Percentiles rank a stretch among this genome's conserved stretches.
Evolutionary conservation across 169 alveolate species (phyloP).

Genomic region (Eimeria maxima): DNA sequence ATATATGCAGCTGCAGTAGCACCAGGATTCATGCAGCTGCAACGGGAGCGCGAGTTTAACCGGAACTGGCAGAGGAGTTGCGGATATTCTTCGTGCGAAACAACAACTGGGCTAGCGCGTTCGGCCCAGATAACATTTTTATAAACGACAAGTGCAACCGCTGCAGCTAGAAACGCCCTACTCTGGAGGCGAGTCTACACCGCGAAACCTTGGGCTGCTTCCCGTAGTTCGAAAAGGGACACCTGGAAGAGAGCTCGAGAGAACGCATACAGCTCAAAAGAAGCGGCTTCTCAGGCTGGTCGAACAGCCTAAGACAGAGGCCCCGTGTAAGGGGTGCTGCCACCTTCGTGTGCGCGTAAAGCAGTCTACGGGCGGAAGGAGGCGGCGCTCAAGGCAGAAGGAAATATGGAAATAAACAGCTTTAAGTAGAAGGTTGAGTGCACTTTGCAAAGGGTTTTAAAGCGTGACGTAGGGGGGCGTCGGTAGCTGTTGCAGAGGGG

Average conservation of each 20-base stretch:
- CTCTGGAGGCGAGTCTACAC: background rate
- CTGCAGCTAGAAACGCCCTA: background rate
- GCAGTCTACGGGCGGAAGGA: background rate
- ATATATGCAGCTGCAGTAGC: background rate
- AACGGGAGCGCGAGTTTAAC: background rate
- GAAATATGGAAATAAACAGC: background rate
- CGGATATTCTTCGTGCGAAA: background rate
- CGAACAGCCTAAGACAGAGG: slow-evolving; percentile 32
- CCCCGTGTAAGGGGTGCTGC: slow-evolving; percentile 19
- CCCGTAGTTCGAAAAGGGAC: background rate
- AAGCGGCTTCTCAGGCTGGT: background rate
- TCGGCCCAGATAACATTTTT: background rate
- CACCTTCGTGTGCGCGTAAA: background rate
- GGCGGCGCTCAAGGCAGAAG: background rate
- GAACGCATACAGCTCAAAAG: background rate
- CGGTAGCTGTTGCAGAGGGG: slow-evolving; percentile 8
- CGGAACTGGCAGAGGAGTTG: background rate
- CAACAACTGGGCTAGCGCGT: background rate
- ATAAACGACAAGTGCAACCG: background rate
- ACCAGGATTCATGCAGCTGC: no score
- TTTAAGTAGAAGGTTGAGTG: background rate
- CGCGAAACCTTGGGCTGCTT: background rate
- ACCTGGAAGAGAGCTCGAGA: background rate
- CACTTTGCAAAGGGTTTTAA: background rate
- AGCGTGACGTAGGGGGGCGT: background rate